Evolutionary conservation across 78 protist species (phyloP), one percentile per base, ranked within the genome.

Genomic region (Polysphondylium violaceum): DNA sequence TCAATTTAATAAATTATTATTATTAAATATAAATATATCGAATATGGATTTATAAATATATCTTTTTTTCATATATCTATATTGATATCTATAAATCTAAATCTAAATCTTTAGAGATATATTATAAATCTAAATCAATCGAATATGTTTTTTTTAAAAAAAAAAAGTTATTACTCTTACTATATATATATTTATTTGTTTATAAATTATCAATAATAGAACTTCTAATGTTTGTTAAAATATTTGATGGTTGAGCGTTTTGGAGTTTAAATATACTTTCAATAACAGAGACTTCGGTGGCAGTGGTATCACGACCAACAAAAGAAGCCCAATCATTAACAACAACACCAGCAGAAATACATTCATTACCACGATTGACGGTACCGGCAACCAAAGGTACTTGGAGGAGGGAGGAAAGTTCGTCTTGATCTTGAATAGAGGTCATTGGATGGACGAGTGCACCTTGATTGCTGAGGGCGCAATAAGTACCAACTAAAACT

Each of bases 291-390:
- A 98, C 64, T 93, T 99, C 99, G 0, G 99, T 97, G 56, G 98
- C 92, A 0, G 99, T 98, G 6, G 99, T 98, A 91, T 98, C 98
- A 27, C 88, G 27, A 21, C 99, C 99, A 87, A 96, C 93, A 78
- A 98, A 96, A 31, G 99, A 99, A n/a, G 81, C n/a, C 98, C 98
- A 98, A 75, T 98, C 99, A 93, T 97, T 98, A 25, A 95, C 99
- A 2, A 96, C 96, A 31, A 95, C 53, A 67, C 99, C 99, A 31
- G 97, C 98, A 4, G 98, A 97, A 11, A 99, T 64, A 61, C 97
- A 97, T 29, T 92, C 96, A 35, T 89, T 81, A 71, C 96, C 96
- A 17, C 99, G 86, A 94, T 98, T 98, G 71, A 99, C 97, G 0
- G 99, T 98, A 44, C 99, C 99, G 19, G 99, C 93, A 23, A 86